Conservation (phyloP, 345 rosid species). For the Rhizophora apiculata region DNA sequence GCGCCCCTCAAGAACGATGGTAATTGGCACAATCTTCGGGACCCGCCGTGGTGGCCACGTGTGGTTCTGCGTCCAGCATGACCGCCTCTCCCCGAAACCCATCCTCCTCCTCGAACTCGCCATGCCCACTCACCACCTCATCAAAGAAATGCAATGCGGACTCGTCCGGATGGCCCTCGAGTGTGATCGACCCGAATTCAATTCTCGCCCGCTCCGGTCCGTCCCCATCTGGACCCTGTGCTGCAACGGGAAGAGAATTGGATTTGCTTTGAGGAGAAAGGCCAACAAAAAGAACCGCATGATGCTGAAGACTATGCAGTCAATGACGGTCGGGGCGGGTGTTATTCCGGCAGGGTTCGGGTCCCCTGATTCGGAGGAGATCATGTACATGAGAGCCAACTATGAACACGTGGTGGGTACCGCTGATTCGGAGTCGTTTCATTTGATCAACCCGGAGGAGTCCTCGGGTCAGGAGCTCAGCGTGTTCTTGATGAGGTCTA, state of each 20-base stretch:
- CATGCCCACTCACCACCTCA: slow-evolving; percentile 54
- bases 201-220: slow-evolving; percentile 54
- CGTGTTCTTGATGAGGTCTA: slow-evolving; percentile 64
- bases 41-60: slow-evolving; percentile 77
- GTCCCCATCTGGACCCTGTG: slow-evolving; percentile 66
- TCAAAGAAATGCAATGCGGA: slow-evolving; percentile 71
- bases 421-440: slow-evolving; percentile 81
- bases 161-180: slow-evolving; percentile 76
- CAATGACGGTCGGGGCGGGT: slow-evolving; percentile 77
- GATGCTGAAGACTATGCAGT: slow-evolving; percentile 67
- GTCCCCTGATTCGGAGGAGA: slow-evolving; percentile 49
- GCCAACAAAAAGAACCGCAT: slow-evolving; percentile 40
- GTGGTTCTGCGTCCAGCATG: slow-evolving; percentile 80
- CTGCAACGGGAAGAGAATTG: slow-evolving; percentile 63
- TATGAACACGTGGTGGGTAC: slow-evolving; percentile 74
- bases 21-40: slow-evolving; percentile 74
- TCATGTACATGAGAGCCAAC: slow-evolving; percentile 82
- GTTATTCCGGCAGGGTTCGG: slow-evolving; percentile 53
- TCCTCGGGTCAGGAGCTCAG: slow-evolving; percentile 78
- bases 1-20: slow-evolving; percentile 78
- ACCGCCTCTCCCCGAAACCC: slow-evolving; percentile 71
- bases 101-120: slow-evolving; percentile 74
- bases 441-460: slow-evolving; percentile 67
- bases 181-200: slow-evolving; percentile 47
- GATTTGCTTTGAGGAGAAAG: slow-evolving; percentile 58